Conservation (phyloP, 495 filamentous ascomycete species). For the Xanthoparmelia taractica region DNA sequence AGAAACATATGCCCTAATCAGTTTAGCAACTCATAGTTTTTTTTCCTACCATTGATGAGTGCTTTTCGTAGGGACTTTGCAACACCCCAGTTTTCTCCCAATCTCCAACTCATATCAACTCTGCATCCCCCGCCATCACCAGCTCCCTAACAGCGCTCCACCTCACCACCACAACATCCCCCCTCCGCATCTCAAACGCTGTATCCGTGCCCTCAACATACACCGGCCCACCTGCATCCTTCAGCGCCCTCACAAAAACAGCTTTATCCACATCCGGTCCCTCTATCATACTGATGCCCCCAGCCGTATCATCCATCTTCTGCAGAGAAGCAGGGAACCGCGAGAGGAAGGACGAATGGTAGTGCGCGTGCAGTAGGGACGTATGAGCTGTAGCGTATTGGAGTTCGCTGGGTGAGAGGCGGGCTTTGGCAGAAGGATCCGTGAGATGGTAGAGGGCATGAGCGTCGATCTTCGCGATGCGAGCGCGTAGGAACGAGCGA, state of each 20-base stretch:
- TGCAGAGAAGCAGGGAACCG: constrained; percentile 70
- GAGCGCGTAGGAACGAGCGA: constrained; percentile 72
- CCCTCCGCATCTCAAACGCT: constrained; percentile 56
- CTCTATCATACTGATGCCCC: constrained; percentile 87
- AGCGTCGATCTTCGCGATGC: constrained; percentile 62
- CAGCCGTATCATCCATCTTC: constrained; percentile 80
- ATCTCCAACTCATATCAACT: constrained; percentile 59
- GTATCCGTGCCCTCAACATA: constrained; percentile 48
- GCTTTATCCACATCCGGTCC: constrained; percentile 70
- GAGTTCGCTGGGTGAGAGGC: constrained; percentile 64
- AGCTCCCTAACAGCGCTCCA: constrained; percentile 73
- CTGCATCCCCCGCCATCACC: constrained; percentile 66
- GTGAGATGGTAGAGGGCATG: constrained; percentile 44
- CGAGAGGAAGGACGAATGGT: constrained; percentile 67
- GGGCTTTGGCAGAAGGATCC: constrained; percentile 24
- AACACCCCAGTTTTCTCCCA: too few relatives aligned
- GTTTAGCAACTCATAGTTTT: neutral
- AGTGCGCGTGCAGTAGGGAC: constrained; percentile 72
- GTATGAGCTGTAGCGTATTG: constrained; percentile 77
- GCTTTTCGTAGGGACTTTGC: too few relatives aligned
- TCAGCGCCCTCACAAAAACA: constrained; percentile 77
- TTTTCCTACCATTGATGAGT: neutral
- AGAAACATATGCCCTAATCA: neutral
- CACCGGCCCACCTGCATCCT: constrained; percentile 48
- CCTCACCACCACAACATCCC: constrained; percentile 78